Conservation (phyloP, 768 basidiomycete genomes). For the Leucosporidium creatinivorum region DNA sequence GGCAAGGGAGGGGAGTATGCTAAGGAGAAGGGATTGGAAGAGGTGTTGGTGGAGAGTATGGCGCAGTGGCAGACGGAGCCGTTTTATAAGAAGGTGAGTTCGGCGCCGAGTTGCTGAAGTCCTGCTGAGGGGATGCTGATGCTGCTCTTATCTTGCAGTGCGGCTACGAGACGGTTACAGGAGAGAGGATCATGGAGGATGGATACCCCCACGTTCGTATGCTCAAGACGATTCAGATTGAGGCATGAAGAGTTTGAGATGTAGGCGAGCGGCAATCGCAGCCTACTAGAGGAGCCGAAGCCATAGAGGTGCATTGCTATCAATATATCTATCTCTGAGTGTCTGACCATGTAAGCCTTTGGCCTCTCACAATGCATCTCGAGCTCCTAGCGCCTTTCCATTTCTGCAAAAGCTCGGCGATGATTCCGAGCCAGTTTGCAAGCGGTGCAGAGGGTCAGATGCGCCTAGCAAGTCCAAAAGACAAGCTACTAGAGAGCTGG, state of each 20-base stretch:
- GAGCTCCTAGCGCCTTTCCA: neutral
- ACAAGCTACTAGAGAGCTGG: too few relatives aligned
- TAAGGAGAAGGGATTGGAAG: neutral
- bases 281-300: too few relatives aligned
- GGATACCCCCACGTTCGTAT: neutral
- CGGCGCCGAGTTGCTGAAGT: neutral
- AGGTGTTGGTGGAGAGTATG: neutral
- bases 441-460: too few relatives aligned
- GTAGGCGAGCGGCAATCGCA: too few relatives aligned
- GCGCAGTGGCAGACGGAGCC: neutral
- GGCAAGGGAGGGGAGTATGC: neutral
- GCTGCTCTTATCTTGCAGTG: neutral
- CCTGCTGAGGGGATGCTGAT: neutral
- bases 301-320: too few relatives aligned
- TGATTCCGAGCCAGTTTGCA: too few relatives aligned
- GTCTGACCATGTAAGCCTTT: too few relatives aligned
- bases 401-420: too few relatives aligned
- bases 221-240: neutral
- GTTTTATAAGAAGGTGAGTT: neutral
- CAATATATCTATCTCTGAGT: too few relatives aligned
- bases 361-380: slow-evolving; percentile 25
- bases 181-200: neutral
- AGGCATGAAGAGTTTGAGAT: too few relatives aligned
- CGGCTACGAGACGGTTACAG: neutral
- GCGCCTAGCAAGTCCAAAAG: too few relatives aligned